Evolutionary conservation across 345 rosid species (phyloP).

Genomic region (Populus simonii): DNA sequence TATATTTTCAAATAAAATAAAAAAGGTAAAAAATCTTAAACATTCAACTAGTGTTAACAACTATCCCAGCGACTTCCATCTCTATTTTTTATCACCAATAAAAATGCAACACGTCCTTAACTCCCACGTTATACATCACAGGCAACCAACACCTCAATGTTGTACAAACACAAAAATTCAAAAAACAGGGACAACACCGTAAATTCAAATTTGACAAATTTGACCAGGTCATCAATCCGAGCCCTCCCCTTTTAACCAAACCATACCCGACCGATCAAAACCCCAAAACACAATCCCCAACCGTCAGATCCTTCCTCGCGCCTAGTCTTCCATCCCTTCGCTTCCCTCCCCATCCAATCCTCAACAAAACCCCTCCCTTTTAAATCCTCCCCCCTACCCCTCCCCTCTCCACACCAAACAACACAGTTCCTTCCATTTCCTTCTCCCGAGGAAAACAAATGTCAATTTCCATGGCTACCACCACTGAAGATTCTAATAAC

Average conservation of each 20-base stretch:
- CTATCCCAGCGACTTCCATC: neutral
- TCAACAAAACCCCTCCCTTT: conserved; percentile 1
- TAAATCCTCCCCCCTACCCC: conserved; percentile 3
- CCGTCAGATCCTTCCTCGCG: conserved; percentile 12
- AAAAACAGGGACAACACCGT: conserved; percentile 6
- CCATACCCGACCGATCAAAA: conserved; percentile 11
- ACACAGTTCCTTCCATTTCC: neutral
- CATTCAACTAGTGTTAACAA: no score
- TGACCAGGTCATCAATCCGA: conserved; percentile 24
- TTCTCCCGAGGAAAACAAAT: neutral
- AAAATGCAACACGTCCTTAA: neutral
- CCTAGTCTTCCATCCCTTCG: neutral
- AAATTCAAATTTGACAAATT: neutral
- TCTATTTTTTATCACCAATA: neutral
- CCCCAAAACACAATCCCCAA: neutral
- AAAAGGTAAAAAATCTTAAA: no score
- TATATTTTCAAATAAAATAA: no score
- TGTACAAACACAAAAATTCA: neutral
- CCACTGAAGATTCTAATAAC: neutral
- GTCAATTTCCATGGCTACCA: conserved; percentile 9
- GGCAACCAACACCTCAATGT: neutral
- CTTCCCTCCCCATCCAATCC: neutral
- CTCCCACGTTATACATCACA: neutral
- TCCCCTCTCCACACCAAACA: neutral
- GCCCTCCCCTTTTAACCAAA: neutral